A percentile compares a stretch with the other conserved stretches of the same genome.
Conservation (phyloP, 805 yeast species). For the Yarrowia deformans region DNA sequence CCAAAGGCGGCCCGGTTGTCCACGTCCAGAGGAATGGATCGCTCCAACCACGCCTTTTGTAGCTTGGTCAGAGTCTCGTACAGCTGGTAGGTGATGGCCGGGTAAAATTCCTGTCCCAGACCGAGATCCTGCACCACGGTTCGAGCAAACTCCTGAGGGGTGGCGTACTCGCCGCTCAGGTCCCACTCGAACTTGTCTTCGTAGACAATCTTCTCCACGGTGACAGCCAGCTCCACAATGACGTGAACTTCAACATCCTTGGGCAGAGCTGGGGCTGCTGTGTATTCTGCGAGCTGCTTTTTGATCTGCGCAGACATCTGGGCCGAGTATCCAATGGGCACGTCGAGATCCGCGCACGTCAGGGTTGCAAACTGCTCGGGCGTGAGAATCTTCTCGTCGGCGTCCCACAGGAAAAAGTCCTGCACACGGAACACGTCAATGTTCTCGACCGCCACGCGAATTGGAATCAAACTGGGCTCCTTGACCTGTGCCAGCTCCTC, state of each 20-base stretch:
- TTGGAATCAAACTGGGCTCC: slow-evolving; percentile 64
- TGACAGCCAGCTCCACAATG: slow-evolving; percentile 79
- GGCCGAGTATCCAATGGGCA: slow-evolving; percentile 65
- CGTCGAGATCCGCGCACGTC: slow-evolving; percentile 82
- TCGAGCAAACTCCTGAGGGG: slow-evolving; percentile 86
- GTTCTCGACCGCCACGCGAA: slow-evolving; percentile 67
- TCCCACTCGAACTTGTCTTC: slow-evolving; percentile 98
- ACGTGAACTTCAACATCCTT: slow-evolving; percentile 72
- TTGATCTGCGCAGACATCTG: slow-evolving; percentile 76
- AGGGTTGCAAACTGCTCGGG: slow-evolving; percentile 79
- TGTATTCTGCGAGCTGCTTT: slow-evolving; percentile 80
- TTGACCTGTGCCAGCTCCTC: slow-evolving; percentile 53
- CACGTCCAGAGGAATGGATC: slow-evolving; percentile 59
- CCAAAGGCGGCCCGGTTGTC: slow-evolving; percentile 68
- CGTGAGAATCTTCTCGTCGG: slow-evolving; percentile 66
- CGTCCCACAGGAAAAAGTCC: slow-evolving; percentile 78
- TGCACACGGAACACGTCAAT: slow-evolving; percentile 58
- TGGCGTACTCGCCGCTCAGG: slow-evolving; percentile 56
- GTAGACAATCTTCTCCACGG: slow-evolving; percentile 79
- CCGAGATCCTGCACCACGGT: slow-evolving; percentile 87
- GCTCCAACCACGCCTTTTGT: slow-evolving; percentile 83
- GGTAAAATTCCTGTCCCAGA: slow-evolving; percentile 79
- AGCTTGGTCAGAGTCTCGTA: slow-evolving; percentile 79
- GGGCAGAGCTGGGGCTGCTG: slow-evolving; percentile 71
- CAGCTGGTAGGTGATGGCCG: slow-evolving; percentile 86